Percentiles rank a stretch among this genome's conserved stretches.
Evolutionary conservation across 805 yeast genomes (phyloP).

Genomic region (Hagleromyces aurorensis): DNA sequence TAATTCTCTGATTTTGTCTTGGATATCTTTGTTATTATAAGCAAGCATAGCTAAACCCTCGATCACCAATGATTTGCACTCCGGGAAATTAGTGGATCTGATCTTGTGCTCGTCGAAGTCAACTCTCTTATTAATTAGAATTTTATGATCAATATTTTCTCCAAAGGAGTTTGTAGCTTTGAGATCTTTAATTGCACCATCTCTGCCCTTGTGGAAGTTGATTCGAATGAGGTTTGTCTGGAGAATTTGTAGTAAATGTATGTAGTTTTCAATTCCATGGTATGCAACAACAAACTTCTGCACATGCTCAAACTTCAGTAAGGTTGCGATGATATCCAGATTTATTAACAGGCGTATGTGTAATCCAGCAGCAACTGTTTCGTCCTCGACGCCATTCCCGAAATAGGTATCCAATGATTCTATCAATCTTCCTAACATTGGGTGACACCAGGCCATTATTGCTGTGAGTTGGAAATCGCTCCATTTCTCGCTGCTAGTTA

Average conservation of each 20-base stretch:
- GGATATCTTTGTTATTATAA: constrained; percentile 45
- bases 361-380: constrained; percentile 14
- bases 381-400: constrained; percentile 8
- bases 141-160: constrained; percentile 27
- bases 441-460: constrained; percentile 34
- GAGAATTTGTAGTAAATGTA: constrained; percentile 26
- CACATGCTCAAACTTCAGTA: constrained; percentile 31
- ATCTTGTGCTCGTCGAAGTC: constrained; percentile 17
- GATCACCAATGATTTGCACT: constrained; percentile 55
- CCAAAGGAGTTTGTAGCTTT: constrained; percentile 21
- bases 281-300: constrained; percentile 32
- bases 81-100: constrained; percentile 43
- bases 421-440: constrained; percentile 23
- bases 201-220: constrained; percentile 23
- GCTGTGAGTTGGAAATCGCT: constrained; percentile 32
- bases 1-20: constrained; percentile 55
- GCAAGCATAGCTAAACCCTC: constrained; percentile 57
- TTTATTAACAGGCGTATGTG: constrained; percentile 26
- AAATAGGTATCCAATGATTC: constrained; percentile 23
- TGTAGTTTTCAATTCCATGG: constrained; percentile 31
- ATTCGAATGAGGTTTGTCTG: constrained; percentile 30
- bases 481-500: constrained; percentile 34
- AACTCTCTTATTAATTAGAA: constrained; percentile 17
- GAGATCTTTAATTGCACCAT: constrained; percentile 15
- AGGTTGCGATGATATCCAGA: constrained; percentile 30